Percentiles rank a stretch among this genome's conserved stretches.
Evolutionary conservation across 2,329 filamentous ascomycete species (phyloP).

Genomic region (Cladophialophora exuberans): DNA sequence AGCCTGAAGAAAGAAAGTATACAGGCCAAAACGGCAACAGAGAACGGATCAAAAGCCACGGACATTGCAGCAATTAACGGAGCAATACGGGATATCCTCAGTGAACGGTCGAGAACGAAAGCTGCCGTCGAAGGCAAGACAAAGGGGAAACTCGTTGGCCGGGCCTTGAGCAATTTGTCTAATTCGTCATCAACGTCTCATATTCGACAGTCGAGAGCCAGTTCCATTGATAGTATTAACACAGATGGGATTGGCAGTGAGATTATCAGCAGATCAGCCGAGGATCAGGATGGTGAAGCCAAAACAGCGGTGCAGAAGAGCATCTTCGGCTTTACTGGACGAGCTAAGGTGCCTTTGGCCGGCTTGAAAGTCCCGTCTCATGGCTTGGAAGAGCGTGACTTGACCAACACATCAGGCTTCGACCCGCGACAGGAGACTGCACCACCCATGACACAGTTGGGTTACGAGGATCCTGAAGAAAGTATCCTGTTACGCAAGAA

Average conservation of each 20-base stretch:
- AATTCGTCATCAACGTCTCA: constrained; percentile 39
- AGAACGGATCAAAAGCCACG: constrained; percentile 4
- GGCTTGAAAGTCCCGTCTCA: constrained; percentile 41
- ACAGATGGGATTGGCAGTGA: constrained; percentile 39
- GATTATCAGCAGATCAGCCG: constrained; percentile 33
- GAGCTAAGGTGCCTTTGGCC: constrained; percentile 21
- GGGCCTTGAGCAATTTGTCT: constrained; percentile 47
- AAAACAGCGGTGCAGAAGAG: constrained; percentile 10
- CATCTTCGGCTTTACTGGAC: constrained; percentile 24
- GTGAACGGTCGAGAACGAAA: constrained; percentile 40
- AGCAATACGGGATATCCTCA: constrained; percentile 46
- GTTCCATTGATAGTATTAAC: constrained; percentile 55
- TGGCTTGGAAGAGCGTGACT: constrained; percentile 37
- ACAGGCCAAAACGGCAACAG: not conserved
- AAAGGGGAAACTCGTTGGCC: constrained; percentile 45
- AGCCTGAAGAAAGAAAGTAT: constrained; percentile 15
- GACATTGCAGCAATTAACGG: constrained; percentile 37
- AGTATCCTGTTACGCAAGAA: constrained; percentile 59
- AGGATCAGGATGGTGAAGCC: constrained; percentile 13
- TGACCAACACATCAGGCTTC: constrained; percentile 21
- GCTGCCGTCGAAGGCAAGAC: constrained; percentile 28
- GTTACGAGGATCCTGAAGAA: constrained; percentile 54
- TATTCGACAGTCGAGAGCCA: constrained; percentile 45
- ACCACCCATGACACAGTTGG: constrained; percentile 51
- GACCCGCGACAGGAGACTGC: constrained; percentile 41